phyloP scores from a whole-genome alignment of 169 alveolate genomes.

The Plasmodium chabaudi region DNA sequence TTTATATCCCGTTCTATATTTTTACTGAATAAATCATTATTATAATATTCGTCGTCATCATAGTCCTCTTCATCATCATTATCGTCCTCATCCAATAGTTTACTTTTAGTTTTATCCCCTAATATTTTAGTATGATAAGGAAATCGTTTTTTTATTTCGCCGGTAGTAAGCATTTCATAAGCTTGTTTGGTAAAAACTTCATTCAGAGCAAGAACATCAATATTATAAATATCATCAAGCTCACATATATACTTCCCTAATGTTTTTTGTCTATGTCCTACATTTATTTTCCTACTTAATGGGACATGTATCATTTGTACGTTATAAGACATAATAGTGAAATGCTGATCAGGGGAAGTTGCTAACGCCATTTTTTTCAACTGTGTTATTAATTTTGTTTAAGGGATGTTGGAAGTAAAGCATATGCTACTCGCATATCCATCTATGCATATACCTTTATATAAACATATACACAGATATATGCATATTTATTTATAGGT shows the following conservation, averaged over 20 bases:
- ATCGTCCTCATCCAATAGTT: not conserved
- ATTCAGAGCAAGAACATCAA: slow-evolving; percentile 79
- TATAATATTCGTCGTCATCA: not conserved
- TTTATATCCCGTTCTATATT: no score
- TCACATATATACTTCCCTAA: slow-evolving; percentile 37
- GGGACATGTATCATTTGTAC: slow-evolving; percentile 78
- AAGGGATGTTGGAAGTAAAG: not conserved
- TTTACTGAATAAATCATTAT: not conserved
- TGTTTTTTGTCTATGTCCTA: slow-evolving; percentile 16
- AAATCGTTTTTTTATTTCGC: slow-evolving; percentile 30
- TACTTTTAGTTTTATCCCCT: slow-evolving; percentile 5
- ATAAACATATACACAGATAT: not conserved
- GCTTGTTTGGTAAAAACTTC: slow-evolving; percentile 75
- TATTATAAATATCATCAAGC: slow-evolving; percentile 66
- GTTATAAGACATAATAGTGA: slow-evolving; percentile 81
- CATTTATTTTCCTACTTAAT: slow-evolving; percentile 31
- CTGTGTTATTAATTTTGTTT: not conserved
- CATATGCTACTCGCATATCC: not conserved
- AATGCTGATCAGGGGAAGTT: not conserved
- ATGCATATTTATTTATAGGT: not conserved
- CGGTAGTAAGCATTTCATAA: slow-evolving; percentile 46
- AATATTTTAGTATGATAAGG: slow-evolving; percentile 76
- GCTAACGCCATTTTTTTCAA: not conserved
- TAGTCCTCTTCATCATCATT: not conserved
- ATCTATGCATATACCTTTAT: not conserved